Evolutionary conservation across 805 yeast genomes (phyloP).

Genomic region (Wickerhamiella alocasiicola): DNA sequence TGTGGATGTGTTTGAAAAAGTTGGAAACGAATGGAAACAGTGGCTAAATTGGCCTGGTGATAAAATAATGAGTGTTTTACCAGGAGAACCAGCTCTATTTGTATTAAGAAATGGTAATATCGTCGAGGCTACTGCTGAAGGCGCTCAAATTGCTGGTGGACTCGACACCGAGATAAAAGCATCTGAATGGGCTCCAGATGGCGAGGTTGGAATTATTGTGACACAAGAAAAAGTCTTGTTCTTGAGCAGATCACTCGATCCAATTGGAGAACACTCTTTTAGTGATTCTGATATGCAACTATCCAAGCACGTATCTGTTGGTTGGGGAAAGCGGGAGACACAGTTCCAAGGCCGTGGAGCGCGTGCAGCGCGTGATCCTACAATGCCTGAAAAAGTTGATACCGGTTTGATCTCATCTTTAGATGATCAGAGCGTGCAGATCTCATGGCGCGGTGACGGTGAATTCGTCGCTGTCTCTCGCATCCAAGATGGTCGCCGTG

Average conservation of each 20-base stretch:
- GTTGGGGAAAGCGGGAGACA: slow-evolving; percentile 97
- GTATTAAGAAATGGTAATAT: slow-evolving; percentile 70
- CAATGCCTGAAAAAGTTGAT: slow-evolving; percentile 63
- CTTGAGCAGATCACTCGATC: slow-evolving; percentile 67
- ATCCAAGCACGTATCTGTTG: slow-evolving; percentile 84
- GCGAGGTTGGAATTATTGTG: slow-evolving; percentile 64
- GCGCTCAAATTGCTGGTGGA: slow-evolving; percentile 66
- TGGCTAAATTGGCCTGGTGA: slow-evolving; percentile 13
- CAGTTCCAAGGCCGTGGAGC: slow-evolving; percentile 94
- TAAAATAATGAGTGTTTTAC: slow-evolving; percentile 33
- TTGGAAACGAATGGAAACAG: slow-evolving; percentile 5
- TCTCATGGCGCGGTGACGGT: slow-evolving; percentile 96
- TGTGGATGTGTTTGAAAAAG: slow-evolving; percentile 3
- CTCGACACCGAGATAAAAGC: slow-evolving; percentile 63
- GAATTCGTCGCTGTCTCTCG: slow-evolving; percentile 63
- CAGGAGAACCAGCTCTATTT: slow-evolving; percentile 50
- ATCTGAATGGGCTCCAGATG: slow-evolving; percentile 85
- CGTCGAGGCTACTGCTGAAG: slow-evolving; percentile 37
- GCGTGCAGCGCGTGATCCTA: slow-evolving; percentile 66
- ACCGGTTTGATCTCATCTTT: slow-evolving; percentile 46
- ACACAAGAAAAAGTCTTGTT: slow-evolving; percentile 39
- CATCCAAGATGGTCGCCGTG: slow-evolving; percentile 56
- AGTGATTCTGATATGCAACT: slow-evolving; percentile 49
- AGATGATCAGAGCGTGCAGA: slow-evolving; percentile 36
- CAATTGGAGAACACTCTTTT: slow-evolving; percentile 52